Evolutionary conservation across 2,329 filamentous ascomycete species (phyloP).

Genomic region (Beauveria scarabaeidicola): DNA sequence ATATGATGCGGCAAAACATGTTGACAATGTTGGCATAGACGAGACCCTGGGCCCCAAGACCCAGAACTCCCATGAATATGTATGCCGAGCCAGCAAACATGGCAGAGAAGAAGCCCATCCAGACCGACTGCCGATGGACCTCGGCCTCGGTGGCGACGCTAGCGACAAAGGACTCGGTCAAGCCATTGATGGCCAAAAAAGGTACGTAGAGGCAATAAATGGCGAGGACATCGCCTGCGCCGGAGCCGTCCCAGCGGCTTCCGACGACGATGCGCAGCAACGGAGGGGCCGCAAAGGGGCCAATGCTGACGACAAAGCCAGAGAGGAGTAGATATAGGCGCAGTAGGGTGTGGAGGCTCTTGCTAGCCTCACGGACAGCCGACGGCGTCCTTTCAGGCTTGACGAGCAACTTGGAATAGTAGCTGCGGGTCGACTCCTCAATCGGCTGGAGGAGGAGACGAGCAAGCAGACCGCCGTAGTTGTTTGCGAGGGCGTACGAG

Average conservation of each 20-base stretch:
- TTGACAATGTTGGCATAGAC: conserved; percentile 85
- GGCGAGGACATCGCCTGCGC: conserved; percentile 65
- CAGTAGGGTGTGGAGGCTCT: conserved; percentile 56
- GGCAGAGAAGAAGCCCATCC: conserved; percentile 76
- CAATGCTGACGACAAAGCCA: conserved; percentile 57
- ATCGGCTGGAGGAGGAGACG: conserved; percentile 89
- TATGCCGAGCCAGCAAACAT: conserved; percentile 69
- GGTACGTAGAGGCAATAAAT: conserved; percentile 91
- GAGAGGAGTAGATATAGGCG: conserved; percentile 68
- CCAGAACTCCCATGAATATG: conserved; percentile 59
- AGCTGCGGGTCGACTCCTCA: conserved; percentile 83
- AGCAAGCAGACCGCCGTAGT: conserved; percentile 85
- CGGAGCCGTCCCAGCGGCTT: conserved; percentile 62
- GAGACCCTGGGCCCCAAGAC: conserved; percentile 68
- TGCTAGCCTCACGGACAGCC: conserved; percentile 32
- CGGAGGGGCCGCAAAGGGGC: conserved; percentile 65
- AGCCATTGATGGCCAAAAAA: conserved; percentile 81
- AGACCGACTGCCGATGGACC: conserved; percentile 67
- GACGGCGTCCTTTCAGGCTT: conserved; percentile 19
- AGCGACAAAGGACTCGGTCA: conserved; percentile 86
- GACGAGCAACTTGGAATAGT: conserved; percentile 74
- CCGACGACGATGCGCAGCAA: conserved; percentile 71
- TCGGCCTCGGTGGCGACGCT: conserved; percentile 71
- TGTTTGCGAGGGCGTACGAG: conserved; percentile 85
- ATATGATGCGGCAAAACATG: conserved; percentile 76